Base-by-base conservation (phyloP, 2,329 filamentous ascomycete species). In the Fusarium fracticaudum region DNA sequence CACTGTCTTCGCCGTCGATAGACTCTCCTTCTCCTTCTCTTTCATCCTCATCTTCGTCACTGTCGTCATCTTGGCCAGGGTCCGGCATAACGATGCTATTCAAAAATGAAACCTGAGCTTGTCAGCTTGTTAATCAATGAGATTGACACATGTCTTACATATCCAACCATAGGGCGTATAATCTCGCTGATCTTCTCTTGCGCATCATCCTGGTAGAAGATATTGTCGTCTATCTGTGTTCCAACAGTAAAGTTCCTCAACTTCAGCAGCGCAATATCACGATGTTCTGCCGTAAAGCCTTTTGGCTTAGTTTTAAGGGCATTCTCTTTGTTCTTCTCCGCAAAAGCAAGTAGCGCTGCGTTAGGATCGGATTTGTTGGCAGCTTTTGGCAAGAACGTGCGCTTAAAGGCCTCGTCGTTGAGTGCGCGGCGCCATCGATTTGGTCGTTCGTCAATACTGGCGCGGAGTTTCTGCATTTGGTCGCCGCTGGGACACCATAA, bases 221-320 rank as follows among this genome's bases (percentile, higher is more conserved):
- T 86, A 15, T 86, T 82, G 77, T 95, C 94, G 18, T 87, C 81
- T 41, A 98, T 83, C 79, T 90, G 90, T 67, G 87, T 91, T 43
- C 90, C 88, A 29, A 97, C 83, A 0, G 93, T 95, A 80, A 93
- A 98, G 81, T 92, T 96, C 69, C 91, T 89, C 79, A 98, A 86
- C 77, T 94, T 93, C 63, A 98, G 86, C 60, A 98, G 87, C 63
- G 91, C 90, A 78, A 98, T 95, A 76, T 98, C 93, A 47, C 89
- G 85, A 80, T 98, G 93, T 66, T 93, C 91, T 26, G 88, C 87
- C 50, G 90, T 85, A 79, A 93, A 97, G 53, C 93, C 94, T 92
- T 95, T 96, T 9, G 95, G 95, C 79, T 92, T 92, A 43, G 90
- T 96, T 86, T 97, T 97, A 58, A 98, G 86, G 20, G 94, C 94